Percentiles rank a stretch among this genome's conserved stretches.
Evolutionary conservation across 78 protist species (phyloP).

Genomic region (Planoprotostelium fungivorum): DNA sequence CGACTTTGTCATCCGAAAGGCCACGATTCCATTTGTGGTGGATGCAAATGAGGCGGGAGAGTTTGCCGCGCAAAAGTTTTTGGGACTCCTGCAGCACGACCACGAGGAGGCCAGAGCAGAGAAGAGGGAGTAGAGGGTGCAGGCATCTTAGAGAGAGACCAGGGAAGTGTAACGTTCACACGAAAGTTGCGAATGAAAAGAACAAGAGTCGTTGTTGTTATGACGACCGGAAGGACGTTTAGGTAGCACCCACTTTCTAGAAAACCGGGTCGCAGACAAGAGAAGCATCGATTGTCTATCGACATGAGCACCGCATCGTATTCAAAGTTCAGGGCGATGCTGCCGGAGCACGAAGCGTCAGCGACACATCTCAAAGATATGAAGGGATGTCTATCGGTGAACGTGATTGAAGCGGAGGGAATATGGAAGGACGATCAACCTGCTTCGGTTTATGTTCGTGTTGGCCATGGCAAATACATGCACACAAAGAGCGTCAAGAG

Average conservation of each 20-base stretch:
- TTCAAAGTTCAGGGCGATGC: no score
- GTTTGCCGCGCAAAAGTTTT: background rate
- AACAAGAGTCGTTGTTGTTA: no score
- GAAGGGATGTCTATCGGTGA: background rate
- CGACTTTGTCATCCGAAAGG: background rate
- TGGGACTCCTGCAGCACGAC: background rate
- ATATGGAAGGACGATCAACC: background rate
- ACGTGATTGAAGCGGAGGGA: background rate
- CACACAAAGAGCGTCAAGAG: background rate
- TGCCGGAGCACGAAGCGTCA: no score
- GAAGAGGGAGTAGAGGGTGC: no score
- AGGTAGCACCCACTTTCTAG: no score
- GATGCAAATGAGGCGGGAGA: background rate
- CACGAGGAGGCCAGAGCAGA: background rate
- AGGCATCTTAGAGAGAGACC: no score
- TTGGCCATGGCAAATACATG: background rate
- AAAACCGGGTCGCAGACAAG: no score
- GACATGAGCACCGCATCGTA: no score
- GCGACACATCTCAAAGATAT: background rate
- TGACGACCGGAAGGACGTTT: no score
- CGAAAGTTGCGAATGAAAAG: no score
- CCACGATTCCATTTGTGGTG: background rate
- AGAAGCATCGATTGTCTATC: no score
- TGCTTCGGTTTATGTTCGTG: background rate
- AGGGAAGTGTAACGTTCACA: no score